Evolutionary conservation across 805 yeast genomes (phyloP).

Genomic region (Myxozyma neglecta): DNA sequence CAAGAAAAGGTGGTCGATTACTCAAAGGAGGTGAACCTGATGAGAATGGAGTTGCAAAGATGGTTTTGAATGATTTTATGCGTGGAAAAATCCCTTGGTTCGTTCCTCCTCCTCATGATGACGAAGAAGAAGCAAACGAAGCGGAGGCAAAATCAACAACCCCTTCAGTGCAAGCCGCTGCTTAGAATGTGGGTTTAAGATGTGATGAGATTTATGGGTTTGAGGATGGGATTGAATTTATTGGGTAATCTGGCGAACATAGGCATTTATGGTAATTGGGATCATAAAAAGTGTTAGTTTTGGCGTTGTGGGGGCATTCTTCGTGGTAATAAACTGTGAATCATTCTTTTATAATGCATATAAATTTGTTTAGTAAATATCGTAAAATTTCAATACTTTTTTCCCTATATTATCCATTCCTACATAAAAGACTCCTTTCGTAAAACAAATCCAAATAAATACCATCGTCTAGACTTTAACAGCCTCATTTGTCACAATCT

Average conservation of each 20-base stretch:
- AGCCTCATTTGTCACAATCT: slow-evolving; percentile 7
- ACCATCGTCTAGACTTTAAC: background rate
- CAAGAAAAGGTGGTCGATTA: slow-evolving; percentile 88
- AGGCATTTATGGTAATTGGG: no score
- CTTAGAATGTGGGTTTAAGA: background rate
- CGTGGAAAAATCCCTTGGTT: slow-evolving; percentile 99
- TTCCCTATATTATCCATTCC: no score
- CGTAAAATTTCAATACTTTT: no score
- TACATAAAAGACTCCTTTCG: background rate
- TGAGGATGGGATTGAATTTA: no score
- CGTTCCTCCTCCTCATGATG: slow-evolving; percentile 82
- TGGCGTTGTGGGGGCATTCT: no score
- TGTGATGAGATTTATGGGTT: no score
- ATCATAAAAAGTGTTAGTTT: no score
- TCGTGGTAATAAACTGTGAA: no score
- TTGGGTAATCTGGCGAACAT: no score
- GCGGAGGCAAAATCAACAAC: background rate
- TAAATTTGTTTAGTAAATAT: no score
- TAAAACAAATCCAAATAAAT: background rate
- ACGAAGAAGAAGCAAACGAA: slow-evolving; percentile 50
- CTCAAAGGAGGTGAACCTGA: slow-evolving; percentile 98
- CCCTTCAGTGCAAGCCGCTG: background rate
- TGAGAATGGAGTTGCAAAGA: slow-evolving; percentile 87
- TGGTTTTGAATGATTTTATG: slow-evolving; percentile 88
- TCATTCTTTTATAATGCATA: no score